phyloP scores from a whole-genome alignment of 257 asterid species.

The Voacanga thouarsii region DNA sequence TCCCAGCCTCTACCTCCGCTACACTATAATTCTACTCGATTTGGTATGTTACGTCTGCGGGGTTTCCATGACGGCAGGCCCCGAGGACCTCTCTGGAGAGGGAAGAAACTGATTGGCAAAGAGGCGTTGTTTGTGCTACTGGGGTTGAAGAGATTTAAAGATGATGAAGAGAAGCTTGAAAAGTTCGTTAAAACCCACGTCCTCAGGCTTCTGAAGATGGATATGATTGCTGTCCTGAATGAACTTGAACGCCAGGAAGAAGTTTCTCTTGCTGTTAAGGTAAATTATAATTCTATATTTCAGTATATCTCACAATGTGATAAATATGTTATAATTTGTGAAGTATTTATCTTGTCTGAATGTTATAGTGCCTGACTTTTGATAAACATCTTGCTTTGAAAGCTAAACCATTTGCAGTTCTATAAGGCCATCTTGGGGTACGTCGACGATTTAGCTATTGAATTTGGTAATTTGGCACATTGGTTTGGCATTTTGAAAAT shows the following conservation, averaged over 20 bases:
- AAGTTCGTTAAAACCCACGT: conserved; percentile 75
- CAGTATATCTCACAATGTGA: not conserved
- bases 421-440: not conserved
- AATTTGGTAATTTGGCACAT: not conserved
- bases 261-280: conserved; percentile 86
- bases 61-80: conserved; percentile 90
- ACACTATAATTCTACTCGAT: not conserved
- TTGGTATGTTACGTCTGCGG: conserved; percentile 13
- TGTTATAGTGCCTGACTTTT: not conserved
- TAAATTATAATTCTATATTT: conserved; percentile 13
- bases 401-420: not conserved
- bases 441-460: not conserved
- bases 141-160: conserved; percentile 76
- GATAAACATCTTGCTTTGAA: not conserved
- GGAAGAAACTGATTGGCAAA: conserved; percentile 84
- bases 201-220: conserved; percentile 81
- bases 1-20: not conserved
- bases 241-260: conserved; percentile 96
- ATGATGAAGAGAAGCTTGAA: conserved; percentile 56
- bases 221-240: conserved; percentile 71
- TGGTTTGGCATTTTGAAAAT: not conserved
- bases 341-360: not conserved
- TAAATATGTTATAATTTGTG: not conserved
- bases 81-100: conserved; percentile 91
- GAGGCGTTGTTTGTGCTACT: conserved; percentile 71